phyloP scores from a whole-genome alignment of 2,329 filamentous ascomycete species.

The Orbilia brochopaga region DNA sequence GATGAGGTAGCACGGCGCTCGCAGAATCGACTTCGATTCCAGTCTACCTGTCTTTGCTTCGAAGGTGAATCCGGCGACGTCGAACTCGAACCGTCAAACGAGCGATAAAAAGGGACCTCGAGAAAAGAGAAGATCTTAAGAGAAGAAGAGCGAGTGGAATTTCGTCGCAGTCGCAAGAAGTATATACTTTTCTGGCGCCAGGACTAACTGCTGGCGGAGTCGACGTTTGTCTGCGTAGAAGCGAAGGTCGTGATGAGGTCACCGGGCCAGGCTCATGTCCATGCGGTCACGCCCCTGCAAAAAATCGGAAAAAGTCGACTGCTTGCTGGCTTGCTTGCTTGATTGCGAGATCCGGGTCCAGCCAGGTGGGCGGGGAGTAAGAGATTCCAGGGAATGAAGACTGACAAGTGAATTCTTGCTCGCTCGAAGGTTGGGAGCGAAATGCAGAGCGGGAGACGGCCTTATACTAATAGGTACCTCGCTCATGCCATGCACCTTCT shows the following conservation, averaged over 20 bases:
- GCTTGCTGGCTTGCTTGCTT: background rate
- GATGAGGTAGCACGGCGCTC: too few species aligned
- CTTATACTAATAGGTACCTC: slow-evolving; percentile 5
- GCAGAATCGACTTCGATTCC: too few species aligned
- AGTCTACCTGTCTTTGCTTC: too few species aligned
- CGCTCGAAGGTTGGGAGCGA: background rate
- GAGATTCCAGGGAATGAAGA: background rate
- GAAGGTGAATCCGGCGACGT: too few species aligned
- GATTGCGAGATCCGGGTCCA: background rate
- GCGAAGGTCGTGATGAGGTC: slow-evolving; percentile 48
- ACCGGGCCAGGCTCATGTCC: slow-evolving; percentile 29
- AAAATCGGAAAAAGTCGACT: background rate
- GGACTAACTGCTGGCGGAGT: background rate
- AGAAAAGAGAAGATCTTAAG: too few species aligned
- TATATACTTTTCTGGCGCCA: background rate
- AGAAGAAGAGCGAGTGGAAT: too few species aligned
- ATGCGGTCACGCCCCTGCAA: slow-evolving; percentile 35
- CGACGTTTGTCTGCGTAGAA: slow-evolving; percentile 18
- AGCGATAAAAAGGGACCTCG: too few species aligned
- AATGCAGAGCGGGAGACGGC: background rate
- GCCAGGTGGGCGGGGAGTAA: background rate
- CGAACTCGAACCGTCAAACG: too few species aligned
- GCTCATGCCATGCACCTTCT: background rate
- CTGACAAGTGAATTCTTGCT: background rate
- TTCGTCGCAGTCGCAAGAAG: background rate